Conservation (phyloP, 371 early-diverging fungal genomes). For the Mortierella sp. region DNA sequence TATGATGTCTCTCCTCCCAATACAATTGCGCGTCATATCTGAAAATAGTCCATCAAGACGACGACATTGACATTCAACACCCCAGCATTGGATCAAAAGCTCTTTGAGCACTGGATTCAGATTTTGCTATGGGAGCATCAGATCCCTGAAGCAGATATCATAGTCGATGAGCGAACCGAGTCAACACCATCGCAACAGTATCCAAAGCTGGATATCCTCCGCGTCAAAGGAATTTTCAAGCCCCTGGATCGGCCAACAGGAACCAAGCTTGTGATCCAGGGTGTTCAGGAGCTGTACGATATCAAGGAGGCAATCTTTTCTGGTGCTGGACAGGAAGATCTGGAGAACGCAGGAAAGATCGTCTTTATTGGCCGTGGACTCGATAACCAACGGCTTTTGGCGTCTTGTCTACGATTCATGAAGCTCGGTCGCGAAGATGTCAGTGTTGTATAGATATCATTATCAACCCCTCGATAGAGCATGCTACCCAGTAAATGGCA, state of each 20-base stretch:
- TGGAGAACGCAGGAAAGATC: conserved; percentile 28
- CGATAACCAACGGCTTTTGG: conserved; percentile 24
- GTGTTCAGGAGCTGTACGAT: conserved; percentile 94
- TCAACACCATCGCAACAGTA: conserved; percentile 6
- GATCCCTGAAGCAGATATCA: conserved; percentile 59
- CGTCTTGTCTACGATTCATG: conserved; percentile 33
- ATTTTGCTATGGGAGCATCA: conserved; percentile 89
- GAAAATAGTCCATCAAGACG: conserved; percentile 66
- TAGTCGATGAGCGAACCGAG: background rate
- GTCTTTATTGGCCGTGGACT: conserved; percentile 59
- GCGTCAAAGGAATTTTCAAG: conserved; percentile 87
- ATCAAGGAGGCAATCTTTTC: conserved; percentile 64
- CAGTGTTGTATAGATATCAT: background rate
- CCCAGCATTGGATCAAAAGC: conserved; percentile 36
- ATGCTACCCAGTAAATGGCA: background rate
- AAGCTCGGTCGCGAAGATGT: conserved; percentile 22
- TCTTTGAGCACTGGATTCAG: conserved; percentile 92
- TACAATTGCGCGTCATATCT: no score
- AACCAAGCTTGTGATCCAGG: conserved; percentile 82
- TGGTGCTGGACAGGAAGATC: conserved; percentile 25
- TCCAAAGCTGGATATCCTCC: conserved; percentile 70
- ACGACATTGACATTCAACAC: conserved; percentile 59
- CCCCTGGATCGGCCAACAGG: conserved; percentile 59
- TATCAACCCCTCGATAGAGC: background rate
- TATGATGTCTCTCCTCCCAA: background rate